Percentiles rank a stretch among this genome's conserved stretches.
Conservation (phyloP, 2,329 filamentous ascomycete genomes). For the Myriosclerotinia duriaeana region DNA sequence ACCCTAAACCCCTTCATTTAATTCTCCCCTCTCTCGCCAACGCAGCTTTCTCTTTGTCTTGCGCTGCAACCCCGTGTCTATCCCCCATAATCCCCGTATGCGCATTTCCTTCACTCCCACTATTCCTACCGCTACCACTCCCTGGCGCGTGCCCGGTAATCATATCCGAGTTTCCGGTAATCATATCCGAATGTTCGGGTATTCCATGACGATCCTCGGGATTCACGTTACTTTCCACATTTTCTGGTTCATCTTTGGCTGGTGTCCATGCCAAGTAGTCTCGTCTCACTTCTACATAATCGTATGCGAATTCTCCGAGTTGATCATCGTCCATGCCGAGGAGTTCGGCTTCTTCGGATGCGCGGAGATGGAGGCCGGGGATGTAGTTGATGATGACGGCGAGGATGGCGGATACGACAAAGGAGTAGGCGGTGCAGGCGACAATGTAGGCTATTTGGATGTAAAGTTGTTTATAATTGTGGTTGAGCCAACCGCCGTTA, state of each 20-base stretch:
- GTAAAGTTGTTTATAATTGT: conserved; percentile 72
- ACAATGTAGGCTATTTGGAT: conserved; percentile 77
- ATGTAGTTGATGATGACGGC: conserved; percentile 73
- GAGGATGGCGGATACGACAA: conserved; percentile 70
- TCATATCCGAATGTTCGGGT: conserved; percentile 65
- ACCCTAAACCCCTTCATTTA: background rate
- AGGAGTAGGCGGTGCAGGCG: conserved; percentile 65
- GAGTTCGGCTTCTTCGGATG: conserved; percentile 77
- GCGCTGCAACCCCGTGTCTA: conserved; percentile 51
- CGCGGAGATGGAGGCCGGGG: conserved; percentile 76
- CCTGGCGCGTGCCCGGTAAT: conserved; percentile 7
- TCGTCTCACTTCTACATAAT: conserved; percentile 84
- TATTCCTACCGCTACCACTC: background rate
- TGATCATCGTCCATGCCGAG: conserved; percentile 89
- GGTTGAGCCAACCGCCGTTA: conserved; percentile 70
- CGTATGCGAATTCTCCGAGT: conserved; percentile 86
- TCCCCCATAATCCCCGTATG: conserved; percentile 51
- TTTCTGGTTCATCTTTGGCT: conserved; percentile 60
- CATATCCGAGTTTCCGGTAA: conserved; percentile 47
- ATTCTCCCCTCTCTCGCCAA: conserved; percentile 1
- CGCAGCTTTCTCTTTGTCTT: conserved; percentile 43
- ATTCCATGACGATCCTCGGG: conserved; percentile 71
- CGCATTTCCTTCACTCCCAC: conserved; percentile 34
- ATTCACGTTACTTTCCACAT: conserved; percentile 54
- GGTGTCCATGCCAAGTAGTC: conserved; percentile 89